Evolutionary conservation across 176 grass and related monocot species (phyloP), one percentile per base, ranked within the genome.

Genomic region (Panicum miliaceum): DNA sequence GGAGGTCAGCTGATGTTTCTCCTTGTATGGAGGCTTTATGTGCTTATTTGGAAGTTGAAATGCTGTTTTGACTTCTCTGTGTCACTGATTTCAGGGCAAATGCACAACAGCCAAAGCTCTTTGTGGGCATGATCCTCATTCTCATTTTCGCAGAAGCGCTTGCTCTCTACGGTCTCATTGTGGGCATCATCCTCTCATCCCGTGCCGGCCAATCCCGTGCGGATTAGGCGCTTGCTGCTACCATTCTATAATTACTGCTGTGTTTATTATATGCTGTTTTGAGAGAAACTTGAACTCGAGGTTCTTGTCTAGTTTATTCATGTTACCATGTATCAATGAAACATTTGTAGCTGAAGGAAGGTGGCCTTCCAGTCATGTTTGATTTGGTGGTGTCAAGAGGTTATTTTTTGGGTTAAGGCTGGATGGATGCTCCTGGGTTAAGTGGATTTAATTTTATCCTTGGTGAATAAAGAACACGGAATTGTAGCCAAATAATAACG

Each of bases 71-170:
- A 81, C 25, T 5, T 71, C 22, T 36, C 16, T 11, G 22, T 3
- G 7, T 23, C 11, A 34, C 42, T 23, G 14, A 40, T 81, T 88
- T 41, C 79, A 94, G 90, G 87, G 92, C 92, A 27, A 94, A 94
- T 15, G 92, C 92, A 15, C 92, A 94, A 68, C 92, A 94, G 69
- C 92, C 92, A 0, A 94, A 94, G 35, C 86, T 94, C 3, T 94
- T 94, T 1, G 92, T 94, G 48, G 92, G 92, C 20, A 94, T 94
- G 92, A 94, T 94, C 71, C 92, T 94, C 27, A 94, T 94, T 59
- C 92, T 94, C 77, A 94, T 94, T 76, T 94, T 94, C 52, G 90
- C 92, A 6, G 92, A 92, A 86, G 90, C 90, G 0, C 90, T 94
- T 7, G 92, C 92, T 46, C 90, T 94, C 5, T 94, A 94, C 4